These are phyloP conservation scores for Malassezia arunalokei DNA, from an alignment of 1,284 basidiomycete genomes.

Conservation along the genomic window DNA sequence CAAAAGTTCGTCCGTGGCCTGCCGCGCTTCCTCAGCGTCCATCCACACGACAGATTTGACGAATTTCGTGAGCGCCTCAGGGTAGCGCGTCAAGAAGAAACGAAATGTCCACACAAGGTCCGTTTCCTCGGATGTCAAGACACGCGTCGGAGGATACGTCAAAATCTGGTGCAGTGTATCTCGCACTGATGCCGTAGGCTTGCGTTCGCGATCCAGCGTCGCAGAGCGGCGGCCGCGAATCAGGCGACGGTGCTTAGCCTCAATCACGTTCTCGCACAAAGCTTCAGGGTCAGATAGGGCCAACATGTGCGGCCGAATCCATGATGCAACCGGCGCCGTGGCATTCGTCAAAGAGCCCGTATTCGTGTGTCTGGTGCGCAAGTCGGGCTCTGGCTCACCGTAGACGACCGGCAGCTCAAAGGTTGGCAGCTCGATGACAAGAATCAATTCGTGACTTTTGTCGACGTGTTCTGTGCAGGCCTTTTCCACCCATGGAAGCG, in stretches of 20 bases:
- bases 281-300: slow-evolving; percentile 84
- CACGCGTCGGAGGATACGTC: slow-evolving; percentile 75
- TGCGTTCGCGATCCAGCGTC: slow-evolving; percentile 85
- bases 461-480: slow-evolving; percentile 25
- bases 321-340: slow-evolving; percentile 35
- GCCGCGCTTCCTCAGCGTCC: slow-evolving; percentile 87
- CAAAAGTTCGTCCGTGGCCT: slow-evolving; percentile 86
- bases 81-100: slow-evolving; percentile 83
- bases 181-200: slow-evolving; percentile 82
- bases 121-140: slow-evolving; percentile 78
- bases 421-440: slow-evolving; percentile 89
- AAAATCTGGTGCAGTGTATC: slow-evolving; percentile 84
- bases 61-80: slow-evolving; percentile 84
- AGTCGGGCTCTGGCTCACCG: slow-evolving; percentile 51
- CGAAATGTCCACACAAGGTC: slow-evolving; percentile 97
- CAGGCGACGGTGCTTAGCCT: slow-evolving; percentile 87
- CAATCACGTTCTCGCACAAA: slow-evolving; percentile 80
- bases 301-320: slow-evolving; percentile 54
- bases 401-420: slow-evolving; percentile 98
- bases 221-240: slow-evolving; percentile 89
- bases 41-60: slow-evolving; percentile 96
- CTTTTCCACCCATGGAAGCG: slow-evolving; percentile 84
- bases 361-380: neutral
- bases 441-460: slow-evolving; percentile 50
- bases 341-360: neutral